Base-by-base conservation (phyloP, 306 rosid species). In the Neltuma alba region DNA sequence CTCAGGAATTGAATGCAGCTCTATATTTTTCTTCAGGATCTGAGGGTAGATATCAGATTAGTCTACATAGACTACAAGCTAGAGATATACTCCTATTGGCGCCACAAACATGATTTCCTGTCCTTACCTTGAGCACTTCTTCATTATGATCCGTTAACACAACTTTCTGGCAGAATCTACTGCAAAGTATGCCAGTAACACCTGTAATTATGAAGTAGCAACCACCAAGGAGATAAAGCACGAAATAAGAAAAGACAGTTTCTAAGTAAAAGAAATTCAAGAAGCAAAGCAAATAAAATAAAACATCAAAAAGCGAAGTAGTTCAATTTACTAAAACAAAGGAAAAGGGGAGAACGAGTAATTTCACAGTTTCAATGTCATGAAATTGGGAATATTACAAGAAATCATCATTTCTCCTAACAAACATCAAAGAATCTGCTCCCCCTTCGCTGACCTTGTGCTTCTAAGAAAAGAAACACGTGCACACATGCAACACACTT, bases 101-200 rank as follows among this genome's bases (percentile, higher is more conserved):
- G 41, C 38, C 34, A 61, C 69, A 37, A 84, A 73, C 76, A 75
- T 66, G 83, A 69, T 74, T 69, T 70, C 79, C 65, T 76, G 67
- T 82, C 47, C 89, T 83, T 83, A 87, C 98, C 98, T 91, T 92
- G 30, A 94, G 88, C 48, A 94, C 97, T 92, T 94, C 97, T 9
- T 94, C 97, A 76, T 89, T 94, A 83, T 94, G 55, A 77, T 94
- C 97, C 37, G 98, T 92, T 81, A 92, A 78, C 65, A 92, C 93
- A 76, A 94, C 85, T 84, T 88, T 70, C 45, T 37, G 81, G 89
- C 99, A 94, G 89, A 91, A 92, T 86, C 91, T 89, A 87, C 97
- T 82, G 80, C 97, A 92, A 50, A 91, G 93, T 81, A 88, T 84
- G 74, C 97, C 98, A 9, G 97, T 91, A 83, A 94, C 76, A 77